These are phyloP conservation scores for Emmonsia crescens DNA, from an alignment of 2,329 filamentous ascomycete genomes.

Conservation along the genomic window DNA sequence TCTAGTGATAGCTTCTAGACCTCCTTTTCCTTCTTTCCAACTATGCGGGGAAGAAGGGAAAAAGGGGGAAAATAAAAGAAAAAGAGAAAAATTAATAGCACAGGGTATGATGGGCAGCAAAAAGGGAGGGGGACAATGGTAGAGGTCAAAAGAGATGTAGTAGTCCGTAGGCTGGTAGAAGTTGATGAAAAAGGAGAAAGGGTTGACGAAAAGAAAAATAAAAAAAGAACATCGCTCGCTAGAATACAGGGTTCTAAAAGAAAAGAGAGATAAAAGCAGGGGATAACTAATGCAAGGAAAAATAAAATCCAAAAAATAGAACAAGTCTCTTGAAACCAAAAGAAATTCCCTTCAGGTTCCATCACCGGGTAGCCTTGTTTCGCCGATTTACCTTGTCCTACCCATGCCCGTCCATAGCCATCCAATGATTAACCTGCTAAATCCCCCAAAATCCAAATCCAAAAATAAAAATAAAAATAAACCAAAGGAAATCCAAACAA, in stretches of 20 bases:
- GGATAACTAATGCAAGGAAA: not conserved
- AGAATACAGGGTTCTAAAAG: not conserved
- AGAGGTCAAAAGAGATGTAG: not conserved
- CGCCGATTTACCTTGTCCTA: not conserved
- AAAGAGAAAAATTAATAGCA: not conserved
- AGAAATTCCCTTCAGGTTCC: not conserved
- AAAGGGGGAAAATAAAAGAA: not conserved
- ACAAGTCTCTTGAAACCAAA: not conserved
- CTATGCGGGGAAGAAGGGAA: not conserved
- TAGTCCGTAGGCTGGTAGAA: no score
- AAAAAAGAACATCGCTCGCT: not conserved
- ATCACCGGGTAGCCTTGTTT: not conserved
- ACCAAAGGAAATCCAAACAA: not conserved
- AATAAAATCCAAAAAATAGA: not conserved
- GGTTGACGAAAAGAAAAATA: not conserved
- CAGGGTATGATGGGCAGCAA: not conserved
- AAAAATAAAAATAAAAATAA: not conserved
- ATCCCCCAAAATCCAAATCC: not conserved
- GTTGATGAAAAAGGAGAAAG: not conserved
- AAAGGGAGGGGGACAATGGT: no score
- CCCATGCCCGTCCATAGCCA: not conserved
- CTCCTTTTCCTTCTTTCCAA: not conserved
- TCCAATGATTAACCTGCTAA: not conserved
- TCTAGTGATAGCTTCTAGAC: not conserved
- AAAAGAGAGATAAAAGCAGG: not conserved